Percentiles rank a stretch among this genome's conserved stretches.
Evolutionary conservation across 306 rosid genomes (phyloP).

Genomic region (Trifolium fragiferum): DNA sequence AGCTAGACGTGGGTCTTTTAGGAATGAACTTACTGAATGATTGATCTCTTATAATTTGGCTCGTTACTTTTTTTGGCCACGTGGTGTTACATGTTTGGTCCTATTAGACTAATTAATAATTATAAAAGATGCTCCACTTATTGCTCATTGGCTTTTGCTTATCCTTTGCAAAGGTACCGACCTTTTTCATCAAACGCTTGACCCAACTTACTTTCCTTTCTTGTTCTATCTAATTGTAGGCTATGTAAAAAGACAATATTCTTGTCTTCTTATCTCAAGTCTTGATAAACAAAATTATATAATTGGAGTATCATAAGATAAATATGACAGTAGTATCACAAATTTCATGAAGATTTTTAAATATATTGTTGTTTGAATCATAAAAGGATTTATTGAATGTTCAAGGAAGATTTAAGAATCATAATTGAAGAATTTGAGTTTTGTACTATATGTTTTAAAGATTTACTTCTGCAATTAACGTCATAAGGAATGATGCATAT

Average conservation of each 20-base stretch:
- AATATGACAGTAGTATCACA: no score
- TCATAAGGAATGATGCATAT: no score
- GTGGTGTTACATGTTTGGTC: slow-evolving; percentile 43
- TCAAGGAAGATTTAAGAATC: no score
- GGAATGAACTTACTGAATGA: slow-evolving; percentile 9
- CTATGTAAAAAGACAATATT: not conserved
- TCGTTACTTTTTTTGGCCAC: slow-evolving; percentile 37
- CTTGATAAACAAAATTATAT: no score
- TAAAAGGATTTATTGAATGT: no score
- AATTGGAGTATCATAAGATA: no score
- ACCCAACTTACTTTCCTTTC: slow-evolving; percentile 28
- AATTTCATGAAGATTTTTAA: no score
- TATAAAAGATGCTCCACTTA: not conserved
- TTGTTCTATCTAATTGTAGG: slow-evolving; percentile 26
- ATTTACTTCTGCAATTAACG: no score
- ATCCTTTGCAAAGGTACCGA: slow-evolving; percentile 39
- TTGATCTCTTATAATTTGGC: slow-evolving; percentile 26
- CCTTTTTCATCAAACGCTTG: slow-evolving; percentile 16
- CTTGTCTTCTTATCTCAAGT: not conserved
- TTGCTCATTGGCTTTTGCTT: not conserved
- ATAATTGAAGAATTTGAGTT: no score
- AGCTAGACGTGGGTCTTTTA: not conserved
- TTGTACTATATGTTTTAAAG: no score
- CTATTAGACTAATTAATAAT: slow-evolving; percentile 28
- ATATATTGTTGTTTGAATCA: no score